Conservation (phyloP, 768 basidiomycete genomes). For the Suillus ampliporus region DNA sequence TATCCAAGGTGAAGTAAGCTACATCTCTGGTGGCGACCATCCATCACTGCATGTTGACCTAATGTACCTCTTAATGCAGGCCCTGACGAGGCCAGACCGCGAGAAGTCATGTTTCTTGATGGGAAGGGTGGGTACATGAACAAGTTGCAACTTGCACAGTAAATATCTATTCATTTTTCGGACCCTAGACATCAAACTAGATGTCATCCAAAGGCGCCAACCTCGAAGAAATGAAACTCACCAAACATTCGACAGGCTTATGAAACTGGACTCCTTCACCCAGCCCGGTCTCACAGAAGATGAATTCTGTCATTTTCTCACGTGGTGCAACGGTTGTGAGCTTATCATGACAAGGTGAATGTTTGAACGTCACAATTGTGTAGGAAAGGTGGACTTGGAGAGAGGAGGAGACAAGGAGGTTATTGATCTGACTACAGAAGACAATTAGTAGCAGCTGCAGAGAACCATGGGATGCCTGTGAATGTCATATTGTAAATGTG, state of each 20-base stretch:
- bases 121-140: not conserved
- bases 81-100: not conserved
- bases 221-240: not conserved
- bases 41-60: not conserved
- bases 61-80: not conserved
- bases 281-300: constrained; percentile 1
- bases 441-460: not conserved
- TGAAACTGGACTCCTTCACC: constrained; percentile 6
- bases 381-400: too few species aligned
- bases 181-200: constrained; percentile 6
- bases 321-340: not conserved
- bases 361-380: not conserved
- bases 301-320: not conserved
- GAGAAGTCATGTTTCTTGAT: not conserved
- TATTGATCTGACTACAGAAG: not conserved
- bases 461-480: too few species aligned
- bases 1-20: constrained; percentile 1
- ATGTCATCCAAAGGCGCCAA: not conserved
- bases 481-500: too few species aligned
- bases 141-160: not conserved
- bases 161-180: not conserved
- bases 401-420: not conserved
- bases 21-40: not conserved
- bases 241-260: not conserved
- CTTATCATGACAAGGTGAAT: constrained; percentile 7